Evolutionary conservation across 352 stramenopile genomes (phyloP), one percentile per base, ranked within the genome.

Genomic region (Peronospora tabacina): DNA sequence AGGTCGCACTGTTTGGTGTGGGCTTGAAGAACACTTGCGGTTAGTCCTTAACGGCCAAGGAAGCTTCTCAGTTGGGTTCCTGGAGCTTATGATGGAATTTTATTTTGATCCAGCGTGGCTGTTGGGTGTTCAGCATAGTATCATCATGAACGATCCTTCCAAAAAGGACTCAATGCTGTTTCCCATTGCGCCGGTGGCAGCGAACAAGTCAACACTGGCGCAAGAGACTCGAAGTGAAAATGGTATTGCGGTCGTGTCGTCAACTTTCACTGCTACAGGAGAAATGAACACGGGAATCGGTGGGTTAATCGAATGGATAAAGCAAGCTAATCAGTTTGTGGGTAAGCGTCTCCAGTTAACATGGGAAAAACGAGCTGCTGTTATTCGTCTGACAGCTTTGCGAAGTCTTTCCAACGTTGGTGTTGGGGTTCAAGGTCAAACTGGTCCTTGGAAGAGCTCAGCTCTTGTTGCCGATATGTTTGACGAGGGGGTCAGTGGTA

Each of bases 61-160:
- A 19, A 85, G 53, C 39, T 85, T 85, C 29, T 86, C 75, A 2
- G 53, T 69, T 16, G 76, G 76, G 0, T 88, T 90, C 35, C 43
- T 87, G 12, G 77, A 90, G 51, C 70, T 90, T 17, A 89, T 90
- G 78, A 85, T 89, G 67, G 79, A 90, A 49, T 85, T 88, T 45
- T 87, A 87, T 54, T 87, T 87, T 34, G 75, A 92, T 42, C 77
- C 76, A 15, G 52, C 48, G 2, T 82, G 63, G 34, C 49, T 75
- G 0, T 52, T 84, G 5, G 79, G 82, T 11, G 70, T 84, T 34
- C 79, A 90, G 34, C 77, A 92, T 36, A 86, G 79, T 34, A 75
- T 92, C 32, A 73, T 88, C 32, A 90, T 92, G 76, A 92, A 92
- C 26, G 82, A 90, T 42, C 71, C 76, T 7, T 79, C 75, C 3